phyloP scores from a whole-genome alignment of 2,329 filamentous ascomycete genomes.

The Colletotrichum camelliae region DNA sequence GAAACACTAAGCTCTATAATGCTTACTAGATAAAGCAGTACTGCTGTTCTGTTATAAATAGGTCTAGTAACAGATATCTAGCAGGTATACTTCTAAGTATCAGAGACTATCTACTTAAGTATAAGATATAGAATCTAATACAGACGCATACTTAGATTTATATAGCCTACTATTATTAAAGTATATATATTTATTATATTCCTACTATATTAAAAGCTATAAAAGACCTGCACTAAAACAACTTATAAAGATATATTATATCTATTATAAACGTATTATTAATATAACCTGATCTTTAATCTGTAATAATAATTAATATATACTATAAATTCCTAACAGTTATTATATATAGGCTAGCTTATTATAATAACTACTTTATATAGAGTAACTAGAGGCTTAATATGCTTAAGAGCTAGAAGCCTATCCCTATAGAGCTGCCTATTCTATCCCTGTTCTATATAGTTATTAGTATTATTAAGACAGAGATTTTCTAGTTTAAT shows the following conservation, averaged over 20 bases:
- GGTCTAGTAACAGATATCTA: neutral
- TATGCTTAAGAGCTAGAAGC: neutral
- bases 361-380: too few species aligned
- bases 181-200: neutral
- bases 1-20: neutral
- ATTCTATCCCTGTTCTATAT: neutral
- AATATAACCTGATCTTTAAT: neutral
- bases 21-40: neutral
- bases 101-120: neutral
- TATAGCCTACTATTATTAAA: neutral
- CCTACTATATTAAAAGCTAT: neutral
- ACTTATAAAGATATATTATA: neutral
- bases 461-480: neutral
- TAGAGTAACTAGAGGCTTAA: neutral
- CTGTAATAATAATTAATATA: neutral
- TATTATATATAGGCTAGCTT: neutral
- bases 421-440: neutral
- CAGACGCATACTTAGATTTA: too few species aligned
- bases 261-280: neutral
- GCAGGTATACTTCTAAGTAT: neutral
- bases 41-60: neutral
- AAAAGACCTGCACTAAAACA: neutral
- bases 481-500: neutral
- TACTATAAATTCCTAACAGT: neutral
- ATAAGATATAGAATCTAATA: neutral